These are phyloP conservation scores for Termitomyces sp. DNA, from an alignment of 768 basidiomycete genomes.

Conservation along the genomic window DNA sequence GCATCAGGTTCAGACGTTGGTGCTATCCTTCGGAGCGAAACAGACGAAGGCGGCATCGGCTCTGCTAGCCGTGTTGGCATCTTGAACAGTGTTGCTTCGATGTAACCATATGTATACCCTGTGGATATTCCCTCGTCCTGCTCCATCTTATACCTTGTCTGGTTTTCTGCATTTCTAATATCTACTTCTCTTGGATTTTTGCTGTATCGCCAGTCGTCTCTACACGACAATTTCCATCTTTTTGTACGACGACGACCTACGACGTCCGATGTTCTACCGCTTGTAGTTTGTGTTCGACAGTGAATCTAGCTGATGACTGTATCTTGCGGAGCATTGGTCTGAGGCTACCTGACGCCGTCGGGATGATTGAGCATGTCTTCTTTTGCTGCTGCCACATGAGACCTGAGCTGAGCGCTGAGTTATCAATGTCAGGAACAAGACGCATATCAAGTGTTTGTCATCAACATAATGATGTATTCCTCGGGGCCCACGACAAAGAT, in stretches of 20 bases:
- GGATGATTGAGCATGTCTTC: not conserved
- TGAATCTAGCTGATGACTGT: not conserved
- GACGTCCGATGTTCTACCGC: not conserved
- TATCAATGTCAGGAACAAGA: not conserved
- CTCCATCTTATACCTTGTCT: slow-evolving; percentile 1
- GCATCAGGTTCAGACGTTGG: slow-evolving; percentile 21
- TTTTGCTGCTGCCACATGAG: not conserved
- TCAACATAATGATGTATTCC: not conserved
- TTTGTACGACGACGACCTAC: not conserved
- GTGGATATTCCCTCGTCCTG: not conserved
- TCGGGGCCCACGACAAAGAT: too few relatives aligned
- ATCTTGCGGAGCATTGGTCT: not conserved
- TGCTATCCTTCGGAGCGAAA: slow-evolving; percentile 29
- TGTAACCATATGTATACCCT: slow-evolving; percentile 22
- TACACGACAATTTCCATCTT: not conserved
- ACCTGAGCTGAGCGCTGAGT: not conserved
- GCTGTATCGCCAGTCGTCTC: not conserved
- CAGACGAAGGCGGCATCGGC: slow-evolving; percentile 33
- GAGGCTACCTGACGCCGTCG: not conserved
- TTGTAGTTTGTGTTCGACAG: not conserved
- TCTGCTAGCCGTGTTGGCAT: slow-evolving; percentile 44
- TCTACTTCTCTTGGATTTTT: not conserved
- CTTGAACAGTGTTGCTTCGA: slow-evolving; percentile 43
- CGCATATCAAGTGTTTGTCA: not conserved
- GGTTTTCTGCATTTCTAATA: not conserved